These are phyloP conservation scores for Shiraia bambusicola DNA, from an alignment of 2,329 filamentous ascomycete genomes.

Conservation along the genomic window DNA sequence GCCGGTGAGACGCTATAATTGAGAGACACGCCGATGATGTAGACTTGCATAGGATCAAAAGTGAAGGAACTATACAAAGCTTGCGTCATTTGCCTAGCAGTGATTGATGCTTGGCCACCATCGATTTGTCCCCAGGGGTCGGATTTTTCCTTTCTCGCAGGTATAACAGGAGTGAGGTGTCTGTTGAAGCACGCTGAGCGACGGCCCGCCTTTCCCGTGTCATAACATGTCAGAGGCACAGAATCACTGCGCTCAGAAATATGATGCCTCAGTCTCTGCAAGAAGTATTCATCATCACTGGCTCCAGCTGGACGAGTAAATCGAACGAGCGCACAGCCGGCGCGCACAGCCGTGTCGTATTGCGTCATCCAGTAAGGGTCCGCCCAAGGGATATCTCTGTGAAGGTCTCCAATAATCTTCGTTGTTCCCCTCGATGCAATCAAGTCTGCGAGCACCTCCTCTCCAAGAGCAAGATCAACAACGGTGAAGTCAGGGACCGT, in stretches of 20 bases:
- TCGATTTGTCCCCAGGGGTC: too few relatives aligned
- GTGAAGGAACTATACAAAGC: slow-evolving; percentile 68
- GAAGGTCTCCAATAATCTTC: slow-evolving; percentile 62
- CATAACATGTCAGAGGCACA: slow-evolving; percentile 64
- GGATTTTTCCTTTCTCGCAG: slow-evolving; percentile 19
- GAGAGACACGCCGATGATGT: slow-evolving; percentile 72
- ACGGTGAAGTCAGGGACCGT: slow-evolving; percentile 62
- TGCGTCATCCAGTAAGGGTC: slow-evolving; percentile 57
- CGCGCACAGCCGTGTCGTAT: slow-evolving; percentile 59
- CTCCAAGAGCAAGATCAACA: slow-evolving; percentile 61
- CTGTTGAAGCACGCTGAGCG: slow-evolving; percentile 68
- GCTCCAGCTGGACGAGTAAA: slow-evolving; percentile 59
- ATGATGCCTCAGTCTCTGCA: slow-evolving; percentile 57
- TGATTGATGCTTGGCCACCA: slow-evolving; percentile 48
- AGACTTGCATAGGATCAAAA: slow-evolving; percentile 69
- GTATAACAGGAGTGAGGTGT: slow-evolving; percentile 62
- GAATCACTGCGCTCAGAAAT: slow-evolving; percentile 49
- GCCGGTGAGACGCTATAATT: slow-evolving; percentile 73
- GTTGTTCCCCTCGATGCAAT: slow-evolving; percentile 56
- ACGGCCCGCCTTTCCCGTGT: slow-evolving; percentile 63
- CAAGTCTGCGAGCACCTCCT: slow-evolving; percentile 54
- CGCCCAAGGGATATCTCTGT: slow-evolving; percentile 56
- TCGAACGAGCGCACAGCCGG: slow-evolving; percentile 64
- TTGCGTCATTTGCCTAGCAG: slow-evolving; percentile 63
- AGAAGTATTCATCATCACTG: slow-evolving; percentile 64